A percentile compares a stretch with the other conserved stretches of the same genome.
Conservation (phyloP, 176 grass and related monocot species). For the Hordeum vulgare region DNA sequence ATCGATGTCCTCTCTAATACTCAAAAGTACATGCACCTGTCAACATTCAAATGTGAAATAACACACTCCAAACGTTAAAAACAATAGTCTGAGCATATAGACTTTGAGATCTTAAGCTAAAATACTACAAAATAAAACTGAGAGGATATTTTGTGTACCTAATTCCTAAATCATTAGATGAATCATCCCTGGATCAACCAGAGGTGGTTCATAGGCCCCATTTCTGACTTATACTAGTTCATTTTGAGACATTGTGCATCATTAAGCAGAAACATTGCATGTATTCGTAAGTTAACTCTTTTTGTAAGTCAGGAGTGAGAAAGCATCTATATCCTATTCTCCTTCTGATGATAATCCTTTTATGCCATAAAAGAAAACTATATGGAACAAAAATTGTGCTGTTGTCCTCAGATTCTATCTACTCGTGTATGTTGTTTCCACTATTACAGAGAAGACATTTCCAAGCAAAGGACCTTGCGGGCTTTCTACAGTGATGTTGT, state of each 20-base stretch:
- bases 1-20: not conserved
- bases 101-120: not conserved
- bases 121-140: not conserved
- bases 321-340: not conserved
- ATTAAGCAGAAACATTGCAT: not conserved
- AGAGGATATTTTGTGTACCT: not conserved
- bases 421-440: not conserved
- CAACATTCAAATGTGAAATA: not conserved
- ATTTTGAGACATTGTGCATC: not conserved
- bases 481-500: constrained; percentile 66
- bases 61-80: not conserved
- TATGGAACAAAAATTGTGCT: not conserved
- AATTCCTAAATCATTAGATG: not conserved
- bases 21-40: not conserved
- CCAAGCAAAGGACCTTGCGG: constrained; percentile 53
- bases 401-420: not conserved
- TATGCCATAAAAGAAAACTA: not conserved
- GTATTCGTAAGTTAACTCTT: not conserved
- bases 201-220: not conserved
- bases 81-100: not conserved
- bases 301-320: constrained; percentile 1
- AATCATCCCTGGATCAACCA: not conserved
- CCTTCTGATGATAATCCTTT: not conserved
- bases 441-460: constrained; percentile 60
- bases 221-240: not conserved